Conservation (phyloP, 768 basidiomycete genomes). For the Trametes villosa region DNA sequence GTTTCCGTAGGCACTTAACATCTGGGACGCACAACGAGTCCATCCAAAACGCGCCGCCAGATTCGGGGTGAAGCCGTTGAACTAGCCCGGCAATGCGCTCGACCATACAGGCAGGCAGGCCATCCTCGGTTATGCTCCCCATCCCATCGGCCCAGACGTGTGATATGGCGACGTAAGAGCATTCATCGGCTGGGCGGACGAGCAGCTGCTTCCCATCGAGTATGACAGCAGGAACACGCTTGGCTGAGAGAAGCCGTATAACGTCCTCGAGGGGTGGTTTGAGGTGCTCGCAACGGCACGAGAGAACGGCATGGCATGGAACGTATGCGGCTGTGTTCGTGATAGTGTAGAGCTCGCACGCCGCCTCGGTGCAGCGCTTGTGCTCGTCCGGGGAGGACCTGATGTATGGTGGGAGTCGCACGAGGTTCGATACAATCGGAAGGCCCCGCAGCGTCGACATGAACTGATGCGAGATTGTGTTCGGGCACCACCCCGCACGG, state of each 20-base stretch:
- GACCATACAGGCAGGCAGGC: constrained; percentile 17
- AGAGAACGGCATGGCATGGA: constrained; percentile 4
- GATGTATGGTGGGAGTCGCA: constrained; percentile 1
- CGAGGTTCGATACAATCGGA: background rate
- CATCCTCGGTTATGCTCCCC: constrained; percentile 20
- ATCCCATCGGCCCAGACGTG: constrained; percentile 9
- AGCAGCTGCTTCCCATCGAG: background rate
- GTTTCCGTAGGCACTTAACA: constrained; percentile 3
- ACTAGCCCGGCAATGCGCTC: constrained; percentile 6
- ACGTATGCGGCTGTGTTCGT: background rate
- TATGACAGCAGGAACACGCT: background rate
- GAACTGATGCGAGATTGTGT: background rate
- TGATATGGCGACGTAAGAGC: constrained; percentile 5
- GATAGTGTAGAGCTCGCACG: constrained; percentile 14
- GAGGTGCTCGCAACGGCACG: constrained; percentile 8
- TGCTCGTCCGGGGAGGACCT: background rate
- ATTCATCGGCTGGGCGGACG: background rate
- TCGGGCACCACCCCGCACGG: background rate
- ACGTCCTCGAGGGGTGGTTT: constrained; percentile 12
- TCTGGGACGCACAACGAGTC: constrained; percentile 22
- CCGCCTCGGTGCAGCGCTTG: background rate
- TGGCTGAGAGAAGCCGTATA: background rate
- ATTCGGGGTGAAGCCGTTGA: constrained; percentile 5
- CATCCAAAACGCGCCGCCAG: constrained; percentile 23
- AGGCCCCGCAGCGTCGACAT: background rate